Percentiles rank a stretch among this genome's conserved stretches.
phyloP scores from a whole-genome alignment of 2,329 filamentous ascomycete genomes.

The Cytospora mali region DNA sequence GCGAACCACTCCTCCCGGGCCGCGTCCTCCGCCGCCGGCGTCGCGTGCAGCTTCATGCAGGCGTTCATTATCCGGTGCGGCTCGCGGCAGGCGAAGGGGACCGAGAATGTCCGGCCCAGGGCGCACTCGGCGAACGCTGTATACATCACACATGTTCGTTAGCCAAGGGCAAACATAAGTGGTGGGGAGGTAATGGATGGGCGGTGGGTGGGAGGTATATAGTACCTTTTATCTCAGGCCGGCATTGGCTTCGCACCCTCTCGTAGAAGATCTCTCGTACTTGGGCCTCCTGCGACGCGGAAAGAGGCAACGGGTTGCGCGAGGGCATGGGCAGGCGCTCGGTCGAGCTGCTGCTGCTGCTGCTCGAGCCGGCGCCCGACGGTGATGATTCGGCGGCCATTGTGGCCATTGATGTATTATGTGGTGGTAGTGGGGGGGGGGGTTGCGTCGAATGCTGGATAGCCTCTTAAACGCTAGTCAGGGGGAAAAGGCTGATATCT shows the following conservation, averaged over 20 bases:
- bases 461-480: not conserved
- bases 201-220: not conserved
- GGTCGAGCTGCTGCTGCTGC: slow-evolving; percentile 25
- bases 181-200: not conserved
- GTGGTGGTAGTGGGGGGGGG: too few relatives aligned
- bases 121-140: slow-evolving; percentile 91
- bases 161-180: not conserved
- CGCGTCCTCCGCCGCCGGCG: slow-evolving; percentile 80
- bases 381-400: slow-evolving; percentile 42
- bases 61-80: slow-evolving; percentile 86
- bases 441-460: not conserved
- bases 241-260: slow-evolving; percentile 75
- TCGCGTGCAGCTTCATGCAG: slow-evolving; percentile 89
- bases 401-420: slow-evolving; percentile 38
- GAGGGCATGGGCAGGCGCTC: slow-evolving; percentile 54
- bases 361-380: slow-evolving; percentile 36
- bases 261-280: slow-evolving; percentile 81
- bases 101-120: slow-evolving; percentile 79
- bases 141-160: not conserved
- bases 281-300: slow-evolving; percentile 78
- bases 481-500: not conserved
- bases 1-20: slow-evolving; percentile 95
- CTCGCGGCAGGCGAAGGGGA: slow-evolving; percentile 81
- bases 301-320: slow-evolving; percentile 81
- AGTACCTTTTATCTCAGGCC: slow-evolving; percentile 74